Evolutionary conservation across 208 protist genomes (phyloP).

Genomic region (Entamoeba dispar): DNA sequence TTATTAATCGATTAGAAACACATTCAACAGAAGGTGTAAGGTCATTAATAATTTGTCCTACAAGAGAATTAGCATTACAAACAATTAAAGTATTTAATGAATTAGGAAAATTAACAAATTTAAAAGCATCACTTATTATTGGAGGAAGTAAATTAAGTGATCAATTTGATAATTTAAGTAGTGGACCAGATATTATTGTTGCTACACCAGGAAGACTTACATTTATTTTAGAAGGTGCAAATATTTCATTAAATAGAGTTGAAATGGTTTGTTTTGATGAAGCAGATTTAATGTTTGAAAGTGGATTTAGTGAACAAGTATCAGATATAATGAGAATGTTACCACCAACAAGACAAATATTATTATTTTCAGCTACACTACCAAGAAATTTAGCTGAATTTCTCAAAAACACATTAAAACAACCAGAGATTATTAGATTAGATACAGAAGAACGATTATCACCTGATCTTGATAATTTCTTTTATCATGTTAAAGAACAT

Average conservation of each 20-base stretch:
- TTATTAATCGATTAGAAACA: constrained; percentile 23
- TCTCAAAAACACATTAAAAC: constrained; percentile 61
- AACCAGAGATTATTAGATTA: constrained; percentile 79
- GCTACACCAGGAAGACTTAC: constrained; percentile 92
- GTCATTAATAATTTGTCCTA: constrained; percentile 83
- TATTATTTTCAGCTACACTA: constrained; percentile 17
- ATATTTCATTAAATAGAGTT: constrained; percentile 59
- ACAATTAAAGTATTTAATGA: constrained; percentile 73
- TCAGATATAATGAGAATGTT: constrained; percentile 74
- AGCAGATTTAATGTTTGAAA: constrained; percentile 93
- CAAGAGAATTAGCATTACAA: constrained; percentile 86
- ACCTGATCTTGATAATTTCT: constrained; percentile 43
- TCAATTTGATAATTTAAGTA: constrained; percentile 76
- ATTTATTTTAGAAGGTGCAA: constrained; percentile 68
- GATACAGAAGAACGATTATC: constrained; percentile 77
- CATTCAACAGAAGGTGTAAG: constrained; percentile 50
- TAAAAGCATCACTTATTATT: constrained; percentile 69
- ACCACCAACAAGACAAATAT: constrained; percentile 39
- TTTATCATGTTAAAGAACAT: constrained; percentile 66
- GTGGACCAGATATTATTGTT: constrained; percentile 84
- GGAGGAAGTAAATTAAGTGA: constrained; percentile 80
- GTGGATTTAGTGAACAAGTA: constrained; percentile 79
- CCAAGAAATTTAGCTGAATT: constrained; percentile 17
- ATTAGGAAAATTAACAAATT: constrained; percentile 64
- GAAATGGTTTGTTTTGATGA: constrained; percentile 92